Evolutionary conservation across 805 yeast genomes (phyloP).

Genomic region (Lachancea mirantina): DNA sequence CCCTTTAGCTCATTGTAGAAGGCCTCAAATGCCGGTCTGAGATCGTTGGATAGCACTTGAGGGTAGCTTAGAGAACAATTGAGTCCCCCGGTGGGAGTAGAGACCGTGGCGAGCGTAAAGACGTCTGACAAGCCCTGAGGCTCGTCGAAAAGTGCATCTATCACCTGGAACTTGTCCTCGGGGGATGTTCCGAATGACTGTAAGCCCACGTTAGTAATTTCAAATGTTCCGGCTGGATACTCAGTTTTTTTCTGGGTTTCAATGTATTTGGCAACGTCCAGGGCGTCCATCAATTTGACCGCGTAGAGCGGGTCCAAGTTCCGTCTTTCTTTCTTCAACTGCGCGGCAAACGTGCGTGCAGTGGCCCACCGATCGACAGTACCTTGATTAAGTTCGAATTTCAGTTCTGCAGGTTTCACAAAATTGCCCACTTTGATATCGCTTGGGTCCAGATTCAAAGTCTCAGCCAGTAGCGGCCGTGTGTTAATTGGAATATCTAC

Average conservation of each 20-base stretch:
- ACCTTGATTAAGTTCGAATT: slow-evolving; percentile 4
- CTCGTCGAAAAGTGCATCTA: slow-evolving; percentile 22
- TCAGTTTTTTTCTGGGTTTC: slow-evolving; percentile 12
- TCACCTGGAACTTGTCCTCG: slow-evolving; percentile 11
- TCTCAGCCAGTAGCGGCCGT: slow-evolving; percentile 12
- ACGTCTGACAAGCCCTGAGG: slow-evolving; percentile 24
- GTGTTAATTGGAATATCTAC: slow-evolving; percentile 23
- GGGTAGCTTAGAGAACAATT: slow-evolving; percentile 21
- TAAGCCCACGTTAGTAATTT: slow-evolving; percentile 25
- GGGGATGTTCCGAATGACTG: slow-evolving; percentile 13
- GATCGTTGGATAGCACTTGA: slow-evolving; percentile 3
- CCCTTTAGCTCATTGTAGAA: too few species aligned
- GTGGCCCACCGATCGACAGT: slow-evolving; percentile 13
- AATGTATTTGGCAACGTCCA: slow-evolving; percentile 15
- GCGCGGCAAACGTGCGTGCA: slow-evolving; percentile 11
- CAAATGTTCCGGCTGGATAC: slow-evolving; percentile 22
- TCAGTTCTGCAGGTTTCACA: slow-evolving; percentile 15
- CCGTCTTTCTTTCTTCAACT: slow-evolving; percentile 4
- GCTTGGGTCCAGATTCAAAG: slow-evolving; percentile 6
- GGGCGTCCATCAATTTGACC: slow-evolving; percentile 20
- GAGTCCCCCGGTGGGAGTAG: slow-evolving; percentile 24
- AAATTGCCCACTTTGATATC: slow-evolving; percentile 20
- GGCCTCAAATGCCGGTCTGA: slow-evolving; percentile 1
- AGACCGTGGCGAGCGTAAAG: slow-evolving; percentile 18
- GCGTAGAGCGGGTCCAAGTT: slow-evolving; percentile 14